These are phyloP conservation scores for Marchantia paleacea DNA, from an alignment of 225 moss, liverwort and hornwort species.

Conservation along the genomic window DNA sequence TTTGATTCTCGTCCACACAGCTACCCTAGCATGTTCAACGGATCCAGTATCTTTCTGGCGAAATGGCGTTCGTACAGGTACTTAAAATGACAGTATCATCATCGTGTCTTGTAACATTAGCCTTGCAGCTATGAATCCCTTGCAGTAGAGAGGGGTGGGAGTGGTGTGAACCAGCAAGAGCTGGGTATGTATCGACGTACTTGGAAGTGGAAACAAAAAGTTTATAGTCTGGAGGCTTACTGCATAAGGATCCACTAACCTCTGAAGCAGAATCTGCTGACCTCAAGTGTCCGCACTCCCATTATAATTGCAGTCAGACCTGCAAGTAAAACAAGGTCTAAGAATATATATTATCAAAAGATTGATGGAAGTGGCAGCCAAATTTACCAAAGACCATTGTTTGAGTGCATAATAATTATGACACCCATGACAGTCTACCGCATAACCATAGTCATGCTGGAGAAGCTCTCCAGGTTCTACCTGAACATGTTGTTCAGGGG, in stretches of 20 bases:
- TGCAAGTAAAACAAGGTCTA: background rate
- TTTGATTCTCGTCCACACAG: background rate
- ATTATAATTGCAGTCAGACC: background rate
- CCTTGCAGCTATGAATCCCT: background rate
- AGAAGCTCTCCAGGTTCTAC: background rate
- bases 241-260: background rate
- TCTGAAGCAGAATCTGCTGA: conserved; percentile 2
- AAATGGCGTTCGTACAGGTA: background rate
- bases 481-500: no score
- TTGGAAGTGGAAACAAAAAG: background rate
- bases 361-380: no score
- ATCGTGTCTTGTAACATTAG: background rate
- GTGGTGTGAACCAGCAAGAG: background rate
- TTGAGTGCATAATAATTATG: no score
- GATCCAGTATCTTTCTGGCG: background rate
- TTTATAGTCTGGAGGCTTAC: background rate
- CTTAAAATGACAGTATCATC: background rate
- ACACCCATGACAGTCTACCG: background rate
- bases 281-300: background rate
- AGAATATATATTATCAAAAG: no score
- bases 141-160: background rate
- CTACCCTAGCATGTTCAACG: background rate
- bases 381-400: no score
- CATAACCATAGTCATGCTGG: background rate
- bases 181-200: background rate